Evolutionary conservation across 164 flowering plant genomes (phyloP), one percentile per base, ranked within the genome.

Genomic region (Piper longum): DNA sequence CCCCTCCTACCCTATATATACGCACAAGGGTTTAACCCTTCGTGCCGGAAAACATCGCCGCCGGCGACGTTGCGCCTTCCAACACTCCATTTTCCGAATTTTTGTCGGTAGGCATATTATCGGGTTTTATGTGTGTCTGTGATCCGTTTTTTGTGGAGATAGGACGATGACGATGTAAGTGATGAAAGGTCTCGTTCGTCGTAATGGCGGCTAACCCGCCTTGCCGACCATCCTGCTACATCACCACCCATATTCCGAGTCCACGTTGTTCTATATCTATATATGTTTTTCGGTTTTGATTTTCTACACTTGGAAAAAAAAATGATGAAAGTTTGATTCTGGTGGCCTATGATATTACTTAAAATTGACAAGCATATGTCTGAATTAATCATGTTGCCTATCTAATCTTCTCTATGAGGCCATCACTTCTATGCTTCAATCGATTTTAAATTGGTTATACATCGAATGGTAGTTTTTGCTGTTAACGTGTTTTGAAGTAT

Each of bases 101-200:
- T 1, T 26, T 26, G 2, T 26, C 36, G 2, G 1, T 26, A 26
- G 36, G 36, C 36, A 26, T 26, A 26, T 26, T 26, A 26, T 26
- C 36, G 36, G 36, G 36, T 26, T 26, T 26, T 26, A 26, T 26
- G 36, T 26, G 36, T 26, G 2, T 26, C 36, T 26, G 36, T 26
- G 36, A 26, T 26, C 36, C 1, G 36, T 26, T 2, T 26, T 26
- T 26, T 26, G 36, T 26, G 2, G 36, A 26, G 36, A 26, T 26
- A 26, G 71, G 67, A 65, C 72, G 16, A 56, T 70, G 72, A 70
- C 57, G 72, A 70, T 40, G 41, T n/a, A 0, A 41, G 43, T 59
- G 63, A 66, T 48, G 36, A 26, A 76, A 72, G 82, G 82, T 79
- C 82, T 79, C 82, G 82, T 79, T 79, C 82, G 65, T 68, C 75